Base-by-base conservation (phyloP, 208 protist species). In the Leishmania martiniquensis region DNA sequence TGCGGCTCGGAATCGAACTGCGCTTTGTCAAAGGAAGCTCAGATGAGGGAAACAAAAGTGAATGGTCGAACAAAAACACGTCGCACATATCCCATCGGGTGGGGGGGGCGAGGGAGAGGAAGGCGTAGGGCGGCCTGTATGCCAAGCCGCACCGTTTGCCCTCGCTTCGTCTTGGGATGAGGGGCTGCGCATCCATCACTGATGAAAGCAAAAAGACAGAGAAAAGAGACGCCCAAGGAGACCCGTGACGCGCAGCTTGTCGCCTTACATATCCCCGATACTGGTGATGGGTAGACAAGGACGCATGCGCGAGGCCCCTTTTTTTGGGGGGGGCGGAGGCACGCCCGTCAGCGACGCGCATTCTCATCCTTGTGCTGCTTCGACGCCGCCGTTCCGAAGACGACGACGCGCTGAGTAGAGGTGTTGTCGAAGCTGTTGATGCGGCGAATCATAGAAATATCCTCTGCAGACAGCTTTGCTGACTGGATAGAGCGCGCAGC, bases 381-480 rank as follows among this genome's bases (percentile, higher is more conserved):
- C 57, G 78, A 44, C 12, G 76, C 44, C 2, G 77, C 80, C 3
- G 89, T 86, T 37, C 83, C 80, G 72, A 97, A 97, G 44, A 97
- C 91, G 7, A 94, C 91, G 2, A 96, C 86, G 17, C 87, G 83
- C 84, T 95, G 83, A 4, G 84, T 91, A 7, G 91, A 89, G 4
- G 89, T 94, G 75, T 92, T 91, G 67, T 96, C 90, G 70, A 95
- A 97, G 78, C 78, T 94, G 75, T 97, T 97, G 54, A 87, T 77
- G 42, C 91, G 91, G 37, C 89, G 86, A 84, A 97, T 95, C 87
- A 94, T 94, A 0, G 89, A 89, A 42, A 97, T 91, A 72, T 92
- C 90, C 67, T 91, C 82, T 25, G 73, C 59, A 1, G 90, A 89
- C 4, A 97, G 78, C 44, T 82, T 94, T 6, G 79, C 72, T 13